Evolutionary conservation across 1,284 basidiomycete genomes (phyloP), one percentile per base, ranked within the genome.

Genomic region (Coniophora puteana): DNA sequence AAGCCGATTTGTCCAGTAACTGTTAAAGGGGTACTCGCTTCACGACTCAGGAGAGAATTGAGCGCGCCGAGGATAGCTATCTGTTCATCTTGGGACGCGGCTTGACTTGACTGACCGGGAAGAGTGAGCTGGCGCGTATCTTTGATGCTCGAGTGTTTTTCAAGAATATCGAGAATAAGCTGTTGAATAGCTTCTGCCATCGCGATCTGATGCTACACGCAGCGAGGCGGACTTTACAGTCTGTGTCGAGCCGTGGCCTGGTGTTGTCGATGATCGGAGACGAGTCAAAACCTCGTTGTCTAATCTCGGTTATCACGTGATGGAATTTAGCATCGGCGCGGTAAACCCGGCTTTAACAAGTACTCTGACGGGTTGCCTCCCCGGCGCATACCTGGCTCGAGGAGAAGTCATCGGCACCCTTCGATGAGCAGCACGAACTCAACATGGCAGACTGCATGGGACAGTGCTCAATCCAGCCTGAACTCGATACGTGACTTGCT

Each of bases 41-140:
- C 89, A 61, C 89, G 86, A 63, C 87, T 89, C 13, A 77, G 69
- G 44, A 97, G 71, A 37, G 89, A 93, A 66, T 94, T 94, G 48
- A 97, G 71, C 6, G 89, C 91, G 50, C 89, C 89, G 41, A 93
- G 83, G 54, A 96, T 78, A 41, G 74, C 72, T 51, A 84, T 82
- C 68, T 95, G 93, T 37, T 76, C 76, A 58, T 89, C 84, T 59
- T 83, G 79, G 40, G 80, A 76, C 13, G 71, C 61, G 2, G 84
- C 81, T 25, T 68, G 69, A 21, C 66, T 59, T 21, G 71, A 68
- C 52, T 83, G 71, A 22, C 80, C 82, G n/a, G 85, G 82, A 42
- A 92, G 67, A 23, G 70, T 58, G 24, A 95, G 74, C 28, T 72
- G 60, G 48, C 92, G 74, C 13, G 92, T 87, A 61, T 97, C 93